Evolutionary conservation across 2,329 filamentous ascomycete species (phyloP).

Genomic region (Trichophyton rubrum): DNA sequence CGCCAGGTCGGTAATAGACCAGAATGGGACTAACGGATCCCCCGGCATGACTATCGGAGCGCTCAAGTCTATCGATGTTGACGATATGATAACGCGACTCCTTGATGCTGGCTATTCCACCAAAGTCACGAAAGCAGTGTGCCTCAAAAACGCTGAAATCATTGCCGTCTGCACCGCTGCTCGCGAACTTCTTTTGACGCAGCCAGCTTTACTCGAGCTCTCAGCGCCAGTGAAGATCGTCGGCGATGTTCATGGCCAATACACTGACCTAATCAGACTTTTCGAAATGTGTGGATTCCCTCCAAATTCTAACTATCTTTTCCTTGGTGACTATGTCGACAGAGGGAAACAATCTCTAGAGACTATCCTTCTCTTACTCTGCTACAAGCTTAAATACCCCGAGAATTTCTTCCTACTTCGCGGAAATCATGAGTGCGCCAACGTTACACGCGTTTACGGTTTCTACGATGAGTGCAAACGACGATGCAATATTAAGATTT

Average conservation of each 20-base stretch:
- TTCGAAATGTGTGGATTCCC: constrained; percentile 99
- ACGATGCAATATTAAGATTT: constrained; percentile 89
- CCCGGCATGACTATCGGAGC: constrained; percentile 70
- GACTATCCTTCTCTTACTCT: constrained; percentile 81
- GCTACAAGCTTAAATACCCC: constrained; percentile 94
- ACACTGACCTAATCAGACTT: constrained; percentile 88
- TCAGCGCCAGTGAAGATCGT: constrained; percentile 96
- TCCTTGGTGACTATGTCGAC: constrained; percentile 92
- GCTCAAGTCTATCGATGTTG: constrained; percentile 82
- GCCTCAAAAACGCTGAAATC: constrained; percentile 95
- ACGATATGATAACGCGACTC: constrained; percentile 92
- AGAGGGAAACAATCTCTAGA: constrained; percentile 91
- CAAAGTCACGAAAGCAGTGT: constrained; percentile 95
- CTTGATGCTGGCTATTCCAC: constrained; percentile 90
- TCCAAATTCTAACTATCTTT: constrained; percentile 81
- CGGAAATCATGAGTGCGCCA: constrained; percentile 94
- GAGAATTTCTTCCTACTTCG: constrained; percentile 94
- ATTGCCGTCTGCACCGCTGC: constrained; percentile 82
- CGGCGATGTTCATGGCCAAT: constrained; percentile 91
- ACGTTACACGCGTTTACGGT: constrained; percentile 87
- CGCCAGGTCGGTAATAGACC: constrained; percentile 19
- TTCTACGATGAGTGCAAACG: constrained; percentile 99
- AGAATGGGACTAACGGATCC: constrained; percentile 34
- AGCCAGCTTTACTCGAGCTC: constrained; percentile 83
- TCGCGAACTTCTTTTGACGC: constrained; percentile 77